phyloP scores from a whole-genome alignment of 306 rosid genomes.

The Dryas octopetala region DNA sequence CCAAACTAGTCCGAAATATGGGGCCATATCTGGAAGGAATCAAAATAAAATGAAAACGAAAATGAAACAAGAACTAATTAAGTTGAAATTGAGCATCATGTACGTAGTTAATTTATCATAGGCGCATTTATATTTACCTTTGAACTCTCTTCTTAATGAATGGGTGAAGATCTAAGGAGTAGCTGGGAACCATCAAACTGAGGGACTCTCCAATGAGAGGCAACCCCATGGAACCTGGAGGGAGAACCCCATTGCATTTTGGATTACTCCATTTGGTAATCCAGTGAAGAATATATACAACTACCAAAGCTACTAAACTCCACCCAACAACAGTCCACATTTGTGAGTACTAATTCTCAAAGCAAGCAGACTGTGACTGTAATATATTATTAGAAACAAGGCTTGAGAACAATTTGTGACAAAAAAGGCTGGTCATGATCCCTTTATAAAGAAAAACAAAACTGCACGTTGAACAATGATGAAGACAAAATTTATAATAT shows the following conservation, averaged over 20 bases:
- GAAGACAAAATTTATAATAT: too few species aligned
- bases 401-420: too few species aligned
- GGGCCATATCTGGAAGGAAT: slow-evolving; percentile 37
- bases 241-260: slow-evolving; percentile 16
- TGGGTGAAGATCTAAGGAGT: slow-evolving; percentile 42
- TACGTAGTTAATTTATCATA: too few species aligned
- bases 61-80: too few species aligned
- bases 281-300: slow-evolving; percentile 13
- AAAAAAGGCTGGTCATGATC: too few species aligned
- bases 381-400: too few species aligned
- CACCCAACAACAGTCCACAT: slow-evolving; percentile 22
- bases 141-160: slow-evolving; percentile 40
- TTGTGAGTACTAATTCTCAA: too few species aligned
- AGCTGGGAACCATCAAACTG: slow-evolving; percentile 29
- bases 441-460: too few species aligned
- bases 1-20: slow-evolving; percentile 37
- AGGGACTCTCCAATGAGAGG: slow-evolving; percentile 44
- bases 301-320: slow-evolving; percentile 10
- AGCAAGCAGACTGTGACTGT: too few species aligned
- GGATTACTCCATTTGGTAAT: slow-evolving; percentile 35
- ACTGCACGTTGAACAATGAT: too few species aligned
- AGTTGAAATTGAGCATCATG: too few species aligned
- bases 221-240: background rate
- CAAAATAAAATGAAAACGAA: background rate
- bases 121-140: slow-evolving; percentile 14